These are phyloP conservation scores for Zygoascus flipseniorum DNA, from an alignment of 805 yeast species.

Conservation along the genomic window DNA sequence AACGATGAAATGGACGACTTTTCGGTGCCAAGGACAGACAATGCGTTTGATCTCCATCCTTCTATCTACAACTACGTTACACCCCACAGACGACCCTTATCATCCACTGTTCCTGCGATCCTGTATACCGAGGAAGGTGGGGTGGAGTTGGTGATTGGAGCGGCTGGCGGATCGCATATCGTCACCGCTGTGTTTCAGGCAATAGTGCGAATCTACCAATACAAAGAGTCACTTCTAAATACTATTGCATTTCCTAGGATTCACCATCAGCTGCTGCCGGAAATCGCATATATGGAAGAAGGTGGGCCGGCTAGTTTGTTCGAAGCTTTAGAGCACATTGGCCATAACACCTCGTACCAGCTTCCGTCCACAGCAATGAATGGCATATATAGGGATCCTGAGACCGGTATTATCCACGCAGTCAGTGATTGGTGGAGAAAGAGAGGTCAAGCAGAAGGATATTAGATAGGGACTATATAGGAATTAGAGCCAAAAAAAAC, in stretches of 20 bases:
- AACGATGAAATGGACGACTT: conserved; percentile 96
- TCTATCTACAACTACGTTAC: conserved; percentile 68
- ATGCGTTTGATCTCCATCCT: conserved; percentile 76
- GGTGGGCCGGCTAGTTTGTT: conserved; percentile 30
- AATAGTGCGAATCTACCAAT: conserved; percentile 54
- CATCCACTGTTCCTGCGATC: conserved; percentile 75
- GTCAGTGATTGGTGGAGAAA: conserved; percentile 91
- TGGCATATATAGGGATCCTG: conserved; percentile 36
- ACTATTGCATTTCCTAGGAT: conserved; percentile 71
- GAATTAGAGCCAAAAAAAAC: background rate
- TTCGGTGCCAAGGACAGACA: conserved; percentile 57
- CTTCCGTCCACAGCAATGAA: conserved; percentile 50
- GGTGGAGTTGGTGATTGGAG: conserved; percentile 70
- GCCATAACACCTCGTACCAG: conserved; percentile 39
- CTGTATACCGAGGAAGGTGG: conserved; percentile 32
- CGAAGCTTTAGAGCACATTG: conserved; percentile 33
- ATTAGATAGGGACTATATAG: conserved; percentile 24
- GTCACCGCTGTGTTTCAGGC: conserved; percentile 79
- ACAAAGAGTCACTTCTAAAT: conserved; percentile 50
- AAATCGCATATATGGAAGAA: conserved; percentile 52
- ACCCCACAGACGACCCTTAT: conserved; percentile 75
- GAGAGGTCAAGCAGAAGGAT: conserved; percentile 64
- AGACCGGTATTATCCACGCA: conserved; percentile 47
- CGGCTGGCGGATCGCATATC: conserved; percentile 91
- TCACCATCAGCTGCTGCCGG: conserved; percentile 87